Evolutionary conservation across 331 rosid genomes (phyloP), one percentile per base, ranked within the genome.

Genomic region (Ulmus americana): DNA sequence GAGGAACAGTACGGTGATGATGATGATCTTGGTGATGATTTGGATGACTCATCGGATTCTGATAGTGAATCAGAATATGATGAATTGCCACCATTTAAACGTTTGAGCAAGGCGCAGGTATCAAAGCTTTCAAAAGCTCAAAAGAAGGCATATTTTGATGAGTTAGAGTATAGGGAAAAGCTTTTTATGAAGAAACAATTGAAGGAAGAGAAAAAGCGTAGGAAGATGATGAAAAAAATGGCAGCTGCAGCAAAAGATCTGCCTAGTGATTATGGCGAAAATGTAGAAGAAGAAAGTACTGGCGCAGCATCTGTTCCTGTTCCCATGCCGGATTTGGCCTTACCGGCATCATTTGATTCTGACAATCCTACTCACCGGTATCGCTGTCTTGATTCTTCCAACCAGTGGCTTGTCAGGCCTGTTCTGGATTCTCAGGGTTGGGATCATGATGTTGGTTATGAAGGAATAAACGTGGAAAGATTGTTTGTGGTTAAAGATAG

Each of bases 371-470:
- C 91, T 72, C 96, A 92, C 57, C 77, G 97, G 56, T 92, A 89
- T 78, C 95, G 97, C 3, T 81, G 73, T 82, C 95, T 92, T 52
- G 95, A 89, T 79, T 89, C 95, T 57, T 86, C 95, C 48, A 92
- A 87, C 73, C 96, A 86, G 87, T 92, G 98, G 98, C 85, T 92
- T 70, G 83, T 92, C 39, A 82, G 95, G 77, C 98, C 98, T 65
- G 98, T 92, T 52, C 82, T 89, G 12, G 98, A 92, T 65, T 82
- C 95, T 65, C 98, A 89, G 44, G 97, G 98, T 57, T 92, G 98
- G 98, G 98, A 92, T 80, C 98, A 92, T 67, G 98, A 92, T 76
- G 88, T 89, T 68, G 98, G 98, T 68, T 92, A 87, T 76, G 98
- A 92, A 77, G 98, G 98, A 28, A 76, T 92, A 69, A 89, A 89